Conservation (phyloP, 1,139 yeast species). For the Pichia sp. region DNA sequence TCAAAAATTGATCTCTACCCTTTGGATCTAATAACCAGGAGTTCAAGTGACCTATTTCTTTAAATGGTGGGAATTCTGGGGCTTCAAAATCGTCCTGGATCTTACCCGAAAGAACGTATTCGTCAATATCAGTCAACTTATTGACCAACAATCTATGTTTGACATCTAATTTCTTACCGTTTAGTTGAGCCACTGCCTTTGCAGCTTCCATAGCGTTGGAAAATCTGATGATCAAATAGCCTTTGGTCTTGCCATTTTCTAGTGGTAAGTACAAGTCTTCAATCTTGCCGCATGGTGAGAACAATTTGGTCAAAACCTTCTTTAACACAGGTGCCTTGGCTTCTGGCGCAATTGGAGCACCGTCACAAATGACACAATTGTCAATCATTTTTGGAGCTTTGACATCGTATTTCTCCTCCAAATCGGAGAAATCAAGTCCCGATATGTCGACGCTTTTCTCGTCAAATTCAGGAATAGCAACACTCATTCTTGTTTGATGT, state of each 20-base stretch:
- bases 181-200: slow-evolving; percentile 72
- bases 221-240: slow-evolving; percentile 84
- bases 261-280: slow-evolving; percentile 76
- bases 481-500: not conserved
- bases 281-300: slow-evolving; percentile 66
- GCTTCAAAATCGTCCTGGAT: slow-evolving; percentile 61
- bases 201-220: slow-evolving; percentile 64
- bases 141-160: slow-evolving; percentile 87
- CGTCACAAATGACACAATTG: slow-evolving; percentile 82
- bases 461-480: slow-evolving; percentile 22
- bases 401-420: slow-evolving; percentile 72
- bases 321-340: slow-evolving; percentile 77
- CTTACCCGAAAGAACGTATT: slow-evolving; percentile 66
- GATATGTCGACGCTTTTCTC: slow-evolving; percentile 43
- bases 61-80: slow-evolving; percentile 67
- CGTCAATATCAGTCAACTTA: slow-evolving; percentile 79
- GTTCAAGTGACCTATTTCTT: slow-evolving; percentile 74
- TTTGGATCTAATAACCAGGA: slow-evolving; percentile 87
- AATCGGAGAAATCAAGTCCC: slow-evolving; percentile 81
- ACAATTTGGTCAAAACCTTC: slow-evolving; percentile 79
- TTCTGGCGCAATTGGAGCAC: slow-evolving; percentile 94
- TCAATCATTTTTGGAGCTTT: slow-evolving; percentile 57
- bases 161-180: slow-evolving; percentile 88
- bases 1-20: slow-evolving; percentile 86
- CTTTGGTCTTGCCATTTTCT: slow-evolving; percentile 76